phyloP scores from a whole-genome alignment of 768 basidiomycete species.

The Phallus indusiatus region DNA sequence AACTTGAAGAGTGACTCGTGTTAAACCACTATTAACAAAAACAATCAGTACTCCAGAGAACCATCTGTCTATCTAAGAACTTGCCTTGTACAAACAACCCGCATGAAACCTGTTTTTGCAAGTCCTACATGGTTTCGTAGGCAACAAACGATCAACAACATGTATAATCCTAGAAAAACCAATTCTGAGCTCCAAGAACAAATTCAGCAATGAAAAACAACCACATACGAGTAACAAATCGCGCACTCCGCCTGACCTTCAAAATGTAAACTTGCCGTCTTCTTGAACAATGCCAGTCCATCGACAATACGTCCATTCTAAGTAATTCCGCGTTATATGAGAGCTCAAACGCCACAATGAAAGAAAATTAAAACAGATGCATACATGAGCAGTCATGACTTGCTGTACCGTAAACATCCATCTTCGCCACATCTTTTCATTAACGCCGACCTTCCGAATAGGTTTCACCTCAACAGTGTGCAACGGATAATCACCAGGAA shows the following conservation, averaged over 20 bases:
- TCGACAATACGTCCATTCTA: slow-evolving; percentile 90
- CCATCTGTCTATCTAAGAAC: slow-evolving; percentile 11
- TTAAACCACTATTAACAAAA: slow-evolving; percentile 67
- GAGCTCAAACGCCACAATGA: background rate
- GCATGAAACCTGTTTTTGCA: slow-evolving; percentile 94
- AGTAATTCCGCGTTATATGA: background rate
- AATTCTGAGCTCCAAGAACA: background rate
- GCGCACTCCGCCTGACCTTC: slow-evolving; percentile 95
- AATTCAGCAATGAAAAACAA: background rate
- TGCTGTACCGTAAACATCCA: slow-evolving; percentile 94
- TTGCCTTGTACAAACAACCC: slow-evolving; percentile 80
- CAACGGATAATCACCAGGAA: slow-evolving; percentile 88
- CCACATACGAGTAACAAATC: slow-evolving; percentile 82
- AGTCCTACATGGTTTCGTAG: slow-evolving; percentile 85
- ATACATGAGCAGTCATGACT: slow-evolving; percentile 77
- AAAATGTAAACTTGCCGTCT: slow-evolving; percentile 87
- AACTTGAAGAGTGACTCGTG: slow-evolving; percentile 80
- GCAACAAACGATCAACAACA: slow-evolving; percentile 78
- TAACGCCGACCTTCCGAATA: slow-evolving; percentile 73
- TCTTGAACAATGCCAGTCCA: slow-evolving; percentile 83
- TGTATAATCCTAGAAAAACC: slow-evolving; percentile 67
- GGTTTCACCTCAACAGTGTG: slow-evolving; percentile 84
- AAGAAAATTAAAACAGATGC: slow-evolving; percentile 17
- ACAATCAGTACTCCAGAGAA: background rate
- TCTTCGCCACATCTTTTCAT: slow-evolving; percentile 83